These are phyloP conservation scores for Oryza officinalis DNA, from an alignment of 176 grass and related monocot genomes.

Conservation along the genomic window DNA sequence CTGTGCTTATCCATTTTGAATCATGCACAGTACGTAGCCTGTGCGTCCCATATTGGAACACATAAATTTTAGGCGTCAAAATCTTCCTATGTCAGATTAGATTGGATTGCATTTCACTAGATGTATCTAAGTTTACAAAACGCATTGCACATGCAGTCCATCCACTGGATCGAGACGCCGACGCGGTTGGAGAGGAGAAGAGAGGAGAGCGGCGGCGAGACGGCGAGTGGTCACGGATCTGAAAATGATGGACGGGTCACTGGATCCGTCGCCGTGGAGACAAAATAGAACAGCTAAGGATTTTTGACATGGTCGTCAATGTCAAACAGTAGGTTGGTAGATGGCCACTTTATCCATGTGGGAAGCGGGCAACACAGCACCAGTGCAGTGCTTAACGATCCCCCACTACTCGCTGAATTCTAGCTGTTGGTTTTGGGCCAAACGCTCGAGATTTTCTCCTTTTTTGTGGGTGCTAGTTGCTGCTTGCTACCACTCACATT, in stretches of 20 bases:
- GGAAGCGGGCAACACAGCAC: conserved; percentile 37
- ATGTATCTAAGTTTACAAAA: not conserved
- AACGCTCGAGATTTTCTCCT: not conserved
- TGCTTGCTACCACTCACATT: not conserved
- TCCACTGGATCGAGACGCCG: not conserved
- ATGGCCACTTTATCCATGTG: conserved; percentile 42
- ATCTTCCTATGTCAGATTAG: too few species aligned
- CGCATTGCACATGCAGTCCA: not conserved
- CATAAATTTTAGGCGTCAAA: not conserved
- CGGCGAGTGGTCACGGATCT: conserved; percentile 20
- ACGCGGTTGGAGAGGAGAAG: not conserved
- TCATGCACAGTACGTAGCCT: not conserved
- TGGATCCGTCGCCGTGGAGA: not conserved
- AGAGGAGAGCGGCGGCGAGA: not conserved
- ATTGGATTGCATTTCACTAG: too few species aligned
- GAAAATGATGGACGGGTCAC: conserved; percentile 12
- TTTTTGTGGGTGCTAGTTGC: not conserved
- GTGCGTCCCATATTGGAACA: not conserved
- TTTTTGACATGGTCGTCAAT: conserved; percentile 38
- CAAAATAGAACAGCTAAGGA: conserved; percentile 47
- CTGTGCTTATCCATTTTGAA: not conserved
- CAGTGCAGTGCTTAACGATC: conserved; percentile 4
- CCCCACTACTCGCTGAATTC: not conserved
- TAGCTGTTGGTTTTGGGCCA: conserved; percentile 31
- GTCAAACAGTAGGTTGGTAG: conserved; percentile 35